Percentiles rank a stretch among this genome's conserved stretches.
Conservation (phyloP, 2,329 filamentous ascomycete species). For the Fusarium sp. region DNA sequence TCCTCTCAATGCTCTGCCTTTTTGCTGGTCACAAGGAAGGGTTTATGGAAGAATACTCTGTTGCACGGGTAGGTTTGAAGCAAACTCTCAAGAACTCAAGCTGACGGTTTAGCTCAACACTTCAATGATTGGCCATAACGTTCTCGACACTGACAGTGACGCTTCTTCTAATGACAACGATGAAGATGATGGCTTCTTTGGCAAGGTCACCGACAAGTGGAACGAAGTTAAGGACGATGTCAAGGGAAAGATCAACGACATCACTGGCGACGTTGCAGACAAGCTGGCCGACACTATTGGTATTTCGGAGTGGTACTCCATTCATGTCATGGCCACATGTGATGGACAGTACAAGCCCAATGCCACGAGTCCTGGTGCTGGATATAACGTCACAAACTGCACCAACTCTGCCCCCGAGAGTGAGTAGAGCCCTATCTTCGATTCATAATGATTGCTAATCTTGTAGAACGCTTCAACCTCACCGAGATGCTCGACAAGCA, state of each 20-base stretch:
- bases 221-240: slow-evolving; percentile 47
- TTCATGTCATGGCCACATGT: slow-evolving; percentile 60
- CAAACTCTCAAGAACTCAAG: not conserved
- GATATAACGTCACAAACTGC: slow-evolving; percentile 57
- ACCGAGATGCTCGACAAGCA: slow-evolving; percentile 57
- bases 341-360: slow-evolving; percentile 58
- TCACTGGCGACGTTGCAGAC: slow-evolving; percentile 53
- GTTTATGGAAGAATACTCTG: slow-evolving; percentile 55
- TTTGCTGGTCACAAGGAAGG: slow-evolving; percentile 53
- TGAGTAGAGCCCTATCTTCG: slow-evolving; percentile 38
- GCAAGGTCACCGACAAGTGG: slow-evolving; percentile 43
- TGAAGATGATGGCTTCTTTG: slow-evolving; percentile 43
- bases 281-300: slow-evolving; percentile 54
- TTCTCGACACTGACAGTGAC: slow-evolving; percentile 39
- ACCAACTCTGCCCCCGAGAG: slow-evolving; percentile 51
- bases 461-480: slow-evolving; percentile 55
- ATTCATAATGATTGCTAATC: not conserved
- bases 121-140: slow-evolving; percentile 50
- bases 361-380: slow-evolving; percentile 48
- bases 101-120: slow-evolving; percentile 48
- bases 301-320: slow-evolving; percentile 61
- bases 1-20: slow-evolving; percentile 52
- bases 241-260: slow-evolving; percentile 51
- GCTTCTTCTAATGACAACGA: slow-evolving; percentile 39
- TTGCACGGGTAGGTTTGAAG: slow-evolving; percentile 48